These are phyloP conservation scores for Globisporangium paroecandrum DNA, from an alignment of 352 stramenopile species.

Conservation along the genomic window DNA sequence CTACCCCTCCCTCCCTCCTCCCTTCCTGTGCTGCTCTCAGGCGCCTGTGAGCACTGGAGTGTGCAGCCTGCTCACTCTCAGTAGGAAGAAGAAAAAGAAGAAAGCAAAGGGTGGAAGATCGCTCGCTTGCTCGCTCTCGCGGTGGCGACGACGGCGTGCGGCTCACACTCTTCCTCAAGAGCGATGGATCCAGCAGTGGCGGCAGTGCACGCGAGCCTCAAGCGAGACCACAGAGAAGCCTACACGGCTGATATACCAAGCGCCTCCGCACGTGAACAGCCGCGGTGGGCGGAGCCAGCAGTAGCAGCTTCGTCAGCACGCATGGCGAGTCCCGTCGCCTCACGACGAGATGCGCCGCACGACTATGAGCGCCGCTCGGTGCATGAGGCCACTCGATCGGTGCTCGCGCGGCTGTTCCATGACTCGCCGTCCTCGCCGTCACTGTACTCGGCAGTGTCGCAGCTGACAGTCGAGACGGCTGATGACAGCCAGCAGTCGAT, in stretches of 20 bases:
- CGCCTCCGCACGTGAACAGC: neutral
- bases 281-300: neutral
- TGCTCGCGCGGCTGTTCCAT: slow-evolving; percentile 4
- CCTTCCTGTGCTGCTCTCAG: neutral
- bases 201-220: neutral
- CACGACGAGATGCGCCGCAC: neutral
- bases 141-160: neutral
- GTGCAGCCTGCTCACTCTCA: neutral
- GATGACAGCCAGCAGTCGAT: neutral
- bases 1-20: neutral
- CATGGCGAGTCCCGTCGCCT: neutral
- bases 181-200: slow-evolving; percentile 2
- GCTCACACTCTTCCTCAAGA: neutral
- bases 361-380: neutral
- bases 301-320: neutral
- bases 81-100: slow-evolving; percentile 7
- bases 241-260: neutral
- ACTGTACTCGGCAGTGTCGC: slow-evolving; percentile 3
- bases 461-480: slow-evolving; percentile 3
- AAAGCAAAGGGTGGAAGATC: slow-evolving; percentile 1
- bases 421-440: neutral
- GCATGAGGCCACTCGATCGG: neutral
- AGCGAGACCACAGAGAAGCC: slow-evolving; percentile 1
- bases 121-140: neutral
- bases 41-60: too few species aligned